Evolutionary conservation across 805 yeast species (phyloP).

Genomic region (Metschnikowia lochheadii): DNA sequence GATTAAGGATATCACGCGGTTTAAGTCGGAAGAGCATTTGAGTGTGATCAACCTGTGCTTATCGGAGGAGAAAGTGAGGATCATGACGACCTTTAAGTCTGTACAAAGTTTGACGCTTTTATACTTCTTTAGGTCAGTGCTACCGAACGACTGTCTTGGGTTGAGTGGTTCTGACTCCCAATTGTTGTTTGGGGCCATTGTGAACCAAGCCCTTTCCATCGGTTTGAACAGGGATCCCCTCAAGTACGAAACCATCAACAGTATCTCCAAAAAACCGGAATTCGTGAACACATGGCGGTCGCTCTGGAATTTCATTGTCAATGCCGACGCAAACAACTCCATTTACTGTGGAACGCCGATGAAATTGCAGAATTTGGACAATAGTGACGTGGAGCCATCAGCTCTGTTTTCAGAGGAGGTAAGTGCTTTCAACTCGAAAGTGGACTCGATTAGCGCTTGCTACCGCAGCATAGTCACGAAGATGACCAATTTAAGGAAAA

Average conservation of each 20-base stretch:
- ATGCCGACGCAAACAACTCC: constrained; percentile 29
- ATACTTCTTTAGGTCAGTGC: constrained; percentile 32
- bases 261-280: constrained; percentile 25
- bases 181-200: constrained; percentile 33
- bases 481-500: constrained; percentile 24
- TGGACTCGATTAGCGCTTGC: constrained; percentile 19
- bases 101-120: constrained; percentile 34
- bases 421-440: constrained; percentile 10
- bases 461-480: constrained; percentile 29
- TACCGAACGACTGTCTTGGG: constrained; percentile 42
- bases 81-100: constrained; percentile 31
- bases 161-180: constrained; percentile 38
- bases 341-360: constrained; percentile 32
- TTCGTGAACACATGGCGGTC: constrained; percentile 33
- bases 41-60: constrained; percentile 32
- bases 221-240: constrained; percentile 41
- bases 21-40: constrained; percentile 27
- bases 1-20: constrained; percentile 28
- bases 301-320: constrained; percentile 32
- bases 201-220: constrained; percentile 37
- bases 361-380: constrained; percentile 24
- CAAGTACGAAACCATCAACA: constrained; percentile 25
- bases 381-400: constrained; percentile 28
- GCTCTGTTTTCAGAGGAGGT: constrained; percentile 3
- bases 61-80: constrained; percentile 26